phyloP scores from a whole-genome alignment of 2,329 filamentous ascomycete species.

The Mycogone perniciosa region DNA sequence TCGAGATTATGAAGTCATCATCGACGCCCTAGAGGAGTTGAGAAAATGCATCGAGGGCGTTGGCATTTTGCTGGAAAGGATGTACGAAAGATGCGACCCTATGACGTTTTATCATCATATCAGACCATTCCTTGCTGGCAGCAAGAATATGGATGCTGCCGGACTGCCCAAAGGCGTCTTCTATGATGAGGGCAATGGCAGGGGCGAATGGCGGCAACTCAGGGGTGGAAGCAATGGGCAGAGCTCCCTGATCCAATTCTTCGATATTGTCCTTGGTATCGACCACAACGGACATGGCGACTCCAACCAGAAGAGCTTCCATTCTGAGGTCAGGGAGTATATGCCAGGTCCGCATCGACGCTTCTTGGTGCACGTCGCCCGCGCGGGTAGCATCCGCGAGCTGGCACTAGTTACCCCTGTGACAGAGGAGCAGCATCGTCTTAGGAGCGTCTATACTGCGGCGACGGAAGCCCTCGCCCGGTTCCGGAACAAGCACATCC shows the following conservation, averaged over 20 bases:
- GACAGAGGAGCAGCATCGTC: constrained; percentile 42
- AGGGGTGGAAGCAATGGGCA: constrained; percentile 93
- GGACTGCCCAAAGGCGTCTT: constrained; percentile 78
- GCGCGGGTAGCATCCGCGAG: constrained; percentile 66
- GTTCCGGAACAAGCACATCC: constrained; percentile 80
- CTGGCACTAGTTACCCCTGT: constrained; percentile 52
- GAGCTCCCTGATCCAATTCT: constrained; percentile 86
- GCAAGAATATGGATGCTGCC: constrained; percentile 83
- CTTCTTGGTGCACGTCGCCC: constrained; percentile 66
- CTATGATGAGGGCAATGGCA: constrained; percentile 68
- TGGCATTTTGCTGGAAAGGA: constrained; percentile 62
- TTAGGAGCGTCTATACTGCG: constrained; percentile 54
- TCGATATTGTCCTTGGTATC: constrained; percentile 79
- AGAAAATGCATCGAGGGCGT: constrained; percentile 63
- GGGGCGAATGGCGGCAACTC: constrained; percentile 64
- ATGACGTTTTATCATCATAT: constrained; percentile 86
- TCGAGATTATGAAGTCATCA: constrained; percentile 55
- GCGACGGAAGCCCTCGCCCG: constrained; percentile 68
- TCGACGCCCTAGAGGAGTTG: constrained; percentile 57
- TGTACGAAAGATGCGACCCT: constrained; percentile 86
- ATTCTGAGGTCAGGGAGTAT: constrained; percentile 71
- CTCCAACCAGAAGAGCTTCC: constrained; percentile 34
- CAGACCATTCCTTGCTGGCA: constrained; percentile 80
- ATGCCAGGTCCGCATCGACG: constrained; percentile 81
- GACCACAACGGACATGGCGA: constrained; percentile 55